These are phyloP conservation scores for Ensete ventricosum DNA, from an alignment of 176 grass and related monocot species.

Conservation along the genomic window DNA sequence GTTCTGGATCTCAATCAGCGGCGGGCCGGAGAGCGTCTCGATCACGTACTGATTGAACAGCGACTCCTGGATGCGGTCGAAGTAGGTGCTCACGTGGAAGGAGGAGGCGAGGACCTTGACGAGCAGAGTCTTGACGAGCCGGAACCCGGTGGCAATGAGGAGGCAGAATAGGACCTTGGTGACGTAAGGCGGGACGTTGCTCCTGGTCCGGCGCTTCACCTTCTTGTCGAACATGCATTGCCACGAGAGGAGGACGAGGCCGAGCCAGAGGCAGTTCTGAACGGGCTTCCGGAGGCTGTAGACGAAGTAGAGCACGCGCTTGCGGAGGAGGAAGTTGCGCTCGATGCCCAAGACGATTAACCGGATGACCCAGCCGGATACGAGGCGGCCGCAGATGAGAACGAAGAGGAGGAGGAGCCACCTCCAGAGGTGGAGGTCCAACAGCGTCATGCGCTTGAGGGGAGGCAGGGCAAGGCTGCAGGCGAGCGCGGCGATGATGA, in stretches of 20 bases:
- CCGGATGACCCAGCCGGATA: slow-evolving; percentile 77
- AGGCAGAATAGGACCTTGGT: slow-evolving; percentile 87
- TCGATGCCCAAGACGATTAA: slow-evolving; percentile 76
- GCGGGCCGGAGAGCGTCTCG: slow-evolving; percentile 82
- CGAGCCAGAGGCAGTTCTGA: slow-evolving; percentile 85
- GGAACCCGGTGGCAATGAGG: slow-evolving; percentile 54
- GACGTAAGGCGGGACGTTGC: slow-evolving; percentile 59
- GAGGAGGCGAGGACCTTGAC: slow-evolving; percentile 87
- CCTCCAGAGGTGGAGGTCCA: slow-evolving; percentile 81
- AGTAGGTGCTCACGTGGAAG: slow-evolving; percentile 98
- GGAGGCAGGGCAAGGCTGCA: slow-evolving; percentile 50
- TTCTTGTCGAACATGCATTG: slow-evolving; percentile 57
- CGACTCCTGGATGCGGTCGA: slow-evolving; percentile 88
- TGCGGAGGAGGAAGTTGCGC: slow-evolving; percentile 70
- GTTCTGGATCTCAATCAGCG: slow-evolving; percentile 33
- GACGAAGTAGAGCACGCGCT: slow-evolving; percentile 95
- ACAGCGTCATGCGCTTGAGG: slow-evolving; percentile 34
- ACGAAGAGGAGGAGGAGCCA: slow-evolving; percentile 78
- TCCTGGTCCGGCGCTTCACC: slow-evolving; percentile 24
- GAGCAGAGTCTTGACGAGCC: slow-evolving; percentile 80
- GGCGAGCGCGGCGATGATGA: slow-evolving; percentile 53
- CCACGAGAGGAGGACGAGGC: slow-evolving; percentile 76
- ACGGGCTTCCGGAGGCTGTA: slow-evolving; percentile 75
- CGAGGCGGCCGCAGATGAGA: slow-evolving; percentile 86
- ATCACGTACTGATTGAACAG: slow-evolving; percentile 96